Evolutionary conservation across 768 basidiomycete species (phyloP).

Genomic region (Boletus reticuloceps): DNA sequence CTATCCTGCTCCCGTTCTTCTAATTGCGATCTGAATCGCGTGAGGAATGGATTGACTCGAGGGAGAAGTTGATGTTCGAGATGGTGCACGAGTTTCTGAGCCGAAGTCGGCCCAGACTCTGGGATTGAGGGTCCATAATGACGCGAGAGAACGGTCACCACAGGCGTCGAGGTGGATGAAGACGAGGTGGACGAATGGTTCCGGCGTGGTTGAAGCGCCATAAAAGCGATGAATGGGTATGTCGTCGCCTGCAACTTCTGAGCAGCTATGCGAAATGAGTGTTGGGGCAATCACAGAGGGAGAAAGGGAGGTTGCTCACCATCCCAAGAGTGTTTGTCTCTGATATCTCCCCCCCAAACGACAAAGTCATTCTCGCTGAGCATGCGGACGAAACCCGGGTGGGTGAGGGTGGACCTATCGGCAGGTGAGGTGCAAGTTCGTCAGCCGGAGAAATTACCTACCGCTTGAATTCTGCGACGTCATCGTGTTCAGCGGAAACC

Average conservation of each 20-base stretch:
- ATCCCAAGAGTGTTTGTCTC: slow-evolving; percentile 79
- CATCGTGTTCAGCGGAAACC: slow-evolving; percentile 88
- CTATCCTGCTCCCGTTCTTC: slow-evolving; percentile 54
- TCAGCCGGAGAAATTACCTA: slow-evolving; percentile 26
- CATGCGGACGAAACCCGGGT: slow-evolving; percentile 63
- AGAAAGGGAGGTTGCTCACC: slow-evolving; percentile 35
- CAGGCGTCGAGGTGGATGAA: slow-evolving; percentile 39
- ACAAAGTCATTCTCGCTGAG: slow-evolving; percentile 74
- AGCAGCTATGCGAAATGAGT: slow-evolving; percentile 37
- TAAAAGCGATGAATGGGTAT: slow-evolving; percentile 90
- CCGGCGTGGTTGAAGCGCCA: slow-evolving; percentile 79
- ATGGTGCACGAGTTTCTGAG: slow-evolving; percentile 60
- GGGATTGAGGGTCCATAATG: slow-evolving; percentile 67
- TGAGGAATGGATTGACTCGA: slow-evolving; percentile 74
- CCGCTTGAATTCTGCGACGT: slow-evolving; percentile 85
- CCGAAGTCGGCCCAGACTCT: slow-evolving; percentile 55
- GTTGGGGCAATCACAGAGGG: neutral
- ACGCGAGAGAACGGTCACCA: slow-evolving; percentile 80
- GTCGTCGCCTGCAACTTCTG: slow-evolving; percentile 85
- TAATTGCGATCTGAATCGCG: slow-evolving; percentile 52
- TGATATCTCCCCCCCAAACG: slow-evolving; percentile 92
- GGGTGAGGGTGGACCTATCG: slow-evolving; percentile 68
- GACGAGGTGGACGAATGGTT: slow-evolving; percentile 34
- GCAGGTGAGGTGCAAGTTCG: neutral
- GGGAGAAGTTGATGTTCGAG: slow-evolving; percentile 74